Base-by-base conservation (phyloP, 106 monocot species). In the Narthecium ossifragum region DNA sequence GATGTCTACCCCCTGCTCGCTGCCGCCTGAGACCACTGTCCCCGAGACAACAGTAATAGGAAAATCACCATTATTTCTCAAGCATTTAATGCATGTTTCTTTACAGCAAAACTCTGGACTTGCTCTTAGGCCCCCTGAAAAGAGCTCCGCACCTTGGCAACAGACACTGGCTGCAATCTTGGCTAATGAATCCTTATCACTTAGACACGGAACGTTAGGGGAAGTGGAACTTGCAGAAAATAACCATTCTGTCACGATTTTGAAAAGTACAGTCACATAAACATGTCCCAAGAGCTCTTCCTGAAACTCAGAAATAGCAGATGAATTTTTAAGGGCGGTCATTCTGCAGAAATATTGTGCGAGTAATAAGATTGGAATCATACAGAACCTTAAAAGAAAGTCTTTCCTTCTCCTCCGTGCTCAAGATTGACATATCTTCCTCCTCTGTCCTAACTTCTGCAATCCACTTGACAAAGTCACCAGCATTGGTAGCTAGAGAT, bases 391-490 rank as follows among this genome's bases (percentile, higher is more conserved):
- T 98, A 34, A 71, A 60, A 60, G 76, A 25, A 81, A 91, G 75
- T 54, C 98, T 80, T 55, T 53, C 84, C 65, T 79, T 81, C 78
- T 98, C 91, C 63, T 98, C 91, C 39, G 70, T 65, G 71, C 76
- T 91, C 55, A 91, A 69, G 34, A 28, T 67, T 32, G 70, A 64
- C 18, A 28, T 70, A 53, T 66, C 74, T 62, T 89, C 85, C 63
- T 90, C 87, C 64, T 46, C 59, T 46, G 73, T 73, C 70, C 79
- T 74, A 33, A 91, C 84, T 82, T 98, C 98, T 12, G 77, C 86
- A 59, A 98, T 64, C 90, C 90, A 98, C 64, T 87, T 87, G 62
- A 98, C 73, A 49, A 98, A 98, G 70, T 91, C 78, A 43, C 73
- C 84, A 65, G 81, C 91, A 76, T 70, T 67, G 8, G 76, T 45